Evolutionary conservation across 106 monocot genomes (phyloP), one percentile per base, ranked within the genome.

Genomic region (Platanthera guangdongensis): DNA sequence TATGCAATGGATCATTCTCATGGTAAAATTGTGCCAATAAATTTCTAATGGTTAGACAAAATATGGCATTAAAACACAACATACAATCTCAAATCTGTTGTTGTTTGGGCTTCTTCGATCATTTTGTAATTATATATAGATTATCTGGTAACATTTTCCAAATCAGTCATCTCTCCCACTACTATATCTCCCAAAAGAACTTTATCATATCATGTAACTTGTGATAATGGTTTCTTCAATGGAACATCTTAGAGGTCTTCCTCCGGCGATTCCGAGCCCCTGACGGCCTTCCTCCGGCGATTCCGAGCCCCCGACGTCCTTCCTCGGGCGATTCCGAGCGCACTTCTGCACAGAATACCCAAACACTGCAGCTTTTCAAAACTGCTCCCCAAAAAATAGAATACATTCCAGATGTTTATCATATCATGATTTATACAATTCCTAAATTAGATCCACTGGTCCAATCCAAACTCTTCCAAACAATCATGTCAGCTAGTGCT

Each of bases 121-220:
- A 83, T 86, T 80, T 94, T 91, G 74, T 88, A 99, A 63, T 79
- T 94, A 47, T 77, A 75, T 73, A 80, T 86, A 12, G 97, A 85
- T 19, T 89, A 84, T 55, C 48, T 85, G n/a, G 92, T 85, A 52
- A 79, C 89, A 73, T 77, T 94, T 78, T 99, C 89, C 53, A 99
- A 74, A 47, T 84, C 2, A 57, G 84, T 85, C 83, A 84, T 80
- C 76, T 90, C 86, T 52, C 97, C 94, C 9, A 99, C 97, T 83
- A 86, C 86, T 77, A 92, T 76, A 46, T 99, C 97, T 72, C 97
- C 97, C 30, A 94, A 94, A 74, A 94, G 81, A 65, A 99, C 81
- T 64, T 80, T 86, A 50, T 80, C 85, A 60, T 83, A 82, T 76
- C 69, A 83, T 52, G 72, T 25, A 78, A 51, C 76, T 68, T 69